Conservation (phyloP, 176 grass and related monocot species). For the Lolium perenne region DNA sequence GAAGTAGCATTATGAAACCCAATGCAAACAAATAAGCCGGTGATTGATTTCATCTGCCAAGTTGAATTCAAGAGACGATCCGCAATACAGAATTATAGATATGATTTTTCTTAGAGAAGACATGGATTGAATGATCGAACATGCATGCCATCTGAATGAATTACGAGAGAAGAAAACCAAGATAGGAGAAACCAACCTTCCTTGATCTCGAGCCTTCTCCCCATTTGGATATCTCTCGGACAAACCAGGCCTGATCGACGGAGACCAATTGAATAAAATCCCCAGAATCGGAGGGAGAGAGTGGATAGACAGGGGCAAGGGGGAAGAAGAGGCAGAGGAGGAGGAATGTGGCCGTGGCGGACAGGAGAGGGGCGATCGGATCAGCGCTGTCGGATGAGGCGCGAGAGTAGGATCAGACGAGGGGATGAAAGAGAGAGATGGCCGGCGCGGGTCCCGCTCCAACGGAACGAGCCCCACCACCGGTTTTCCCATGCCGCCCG, state of each 20-base stretch:
- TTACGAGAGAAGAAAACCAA: neutral
- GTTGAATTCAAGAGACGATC: neutral
- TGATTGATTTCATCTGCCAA: neutral
- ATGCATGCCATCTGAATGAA: constrained; percentile 1
- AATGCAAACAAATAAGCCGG: neutral
- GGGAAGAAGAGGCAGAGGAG: constrained; percentile 24
- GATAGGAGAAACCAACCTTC: constrained; percentile 24
- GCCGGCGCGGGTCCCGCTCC: constrained; percentile 45
- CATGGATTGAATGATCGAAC: neutral
- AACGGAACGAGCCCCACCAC: constrained; percentile 45
- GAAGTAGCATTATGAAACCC: neutral
- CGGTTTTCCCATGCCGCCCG: constrained; percentile 40
- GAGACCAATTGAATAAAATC: neutral
- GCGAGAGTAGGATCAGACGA: constrained; percentile 48
- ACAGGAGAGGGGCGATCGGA: constrained; percentile 25
- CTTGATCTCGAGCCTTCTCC: constrained; percentile 21
- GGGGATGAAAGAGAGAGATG: neutral
- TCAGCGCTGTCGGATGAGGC: constrained; percentile 47
- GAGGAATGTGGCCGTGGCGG: constrained; percentile 28
- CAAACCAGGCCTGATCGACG: neutral
- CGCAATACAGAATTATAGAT: neutral
- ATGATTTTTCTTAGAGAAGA: neutral
- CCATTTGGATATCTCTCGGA: neutral
- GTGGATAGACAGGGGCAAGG: neutral
- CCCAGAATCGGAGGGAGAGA: neutral